Conservation (phyloP, 345 rosid genomes). For the Moringa oleifera region DNA sequence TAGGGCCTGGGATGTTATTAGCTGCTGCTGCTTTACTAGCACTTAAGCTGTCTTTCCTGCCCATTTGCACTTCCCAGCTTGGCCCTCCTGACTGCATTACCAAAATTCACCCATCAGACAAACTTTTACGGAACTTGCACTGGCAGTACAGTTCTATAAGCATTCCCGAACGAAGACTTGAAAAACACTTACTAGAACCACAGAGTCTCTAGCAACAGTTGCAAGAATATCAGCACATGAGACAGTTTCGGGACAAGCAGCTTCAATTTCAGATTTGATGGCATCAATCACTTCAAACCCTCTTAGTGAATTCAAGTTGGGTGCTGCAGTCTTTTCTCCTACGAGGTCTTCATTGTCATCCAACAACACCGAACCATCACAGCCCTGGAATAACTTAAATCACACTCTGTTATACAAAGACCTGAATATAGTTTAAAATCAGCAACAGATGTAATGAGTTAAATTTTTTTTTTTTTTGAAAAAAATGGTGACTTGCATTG, state of each 20-base stretch:
- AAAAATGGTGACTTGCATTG: constrained; percentile 38
- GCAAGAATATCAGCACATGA: constrained; percentile 94
- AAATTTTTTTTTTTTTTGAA: too few relatives aligned
- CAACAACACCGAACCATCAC: constrained; percentile 76
- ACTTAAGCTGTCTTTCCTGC: constrained; percentile 56
- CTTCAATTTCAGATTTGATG: constrained; percentile 61
- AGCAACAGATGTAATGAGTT: too few relatives aligned
- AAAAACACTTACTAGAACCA: constrained; percentile 43
- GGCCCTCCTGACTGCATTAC: constrained; percentile 76
- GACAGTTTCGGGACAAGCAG: constrained; percentile 67
- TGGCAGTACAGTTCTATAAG: too few relatives aligned
- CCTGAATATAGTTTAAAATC: neutral
- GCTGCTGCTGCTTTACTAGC: constrained; percentile 69
- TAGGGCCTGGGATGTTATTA: constrained; percentile 63
- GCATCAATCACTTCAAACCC: constrained; percentile 80
- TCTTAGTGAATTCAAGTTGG: constrained; percentile 72
- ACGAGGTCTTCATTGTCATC: constrained; percentile 52
- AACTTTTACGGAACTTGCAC: too few relatives aligned
- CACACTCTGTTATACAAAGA: neutral
- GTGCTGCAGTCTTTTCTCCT: constrained; percentile 82
- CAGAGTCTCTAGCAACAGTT: constrained; percentile 69
- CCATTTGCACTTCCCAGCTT: constrained; percentile 78
- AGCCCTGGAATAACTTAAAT: constrained; percentile 46
- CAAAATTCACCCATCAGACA: neutral
- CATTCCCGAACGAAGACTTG: too few relatives aligned